These are phyloP conservation scores for Ogataea nakhonphanomensis DNA, from an alignment of 805 yeast species.

Conservation along the genomic window DNA sequence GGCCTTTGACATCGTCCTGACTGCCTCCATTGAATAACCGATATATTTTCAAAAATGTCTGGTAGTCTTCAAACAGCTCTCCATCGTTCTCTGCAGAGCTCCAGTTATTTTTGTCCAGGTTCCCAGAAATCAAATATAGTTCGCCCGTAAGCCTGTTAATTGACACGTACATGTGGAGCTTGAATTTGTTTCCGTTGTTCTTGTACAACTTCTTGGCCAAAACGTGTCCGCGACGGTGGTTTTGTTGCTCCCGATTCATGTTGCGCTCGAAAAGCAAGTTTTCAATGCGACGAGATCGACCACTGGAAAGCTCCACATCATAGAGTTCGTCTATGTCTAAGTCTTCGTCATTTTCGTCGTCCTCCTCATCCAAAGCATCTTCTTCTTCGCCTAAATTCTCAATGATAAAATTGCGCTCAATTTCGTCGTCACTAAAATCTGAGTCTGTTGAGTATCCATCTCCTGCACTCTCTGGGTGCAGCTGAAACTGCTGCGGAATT, in stretches of 20 bases:
- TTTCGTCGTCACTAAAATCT: slow-evolving; percentile 18
- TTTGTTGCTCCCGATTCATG: slow-evolving; percentile 25
- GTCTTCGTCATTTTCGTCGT: slow-evolving; percentile 21
- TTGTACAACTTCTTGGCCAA: slow-evolving; percentile 27
- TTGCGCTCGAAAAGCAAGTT: slow-evolving; percentile 28
- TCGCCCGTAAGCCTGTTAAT: slow-evolving; percentile 35
- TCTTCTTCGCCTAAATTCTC: slow-evolving; percentile 14
- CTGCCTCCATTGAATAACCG: slow-evolving; percentile 16
- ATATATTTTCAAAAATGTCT: slow-evolving; percentile 24
- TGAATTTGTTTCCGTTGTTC: slow-evolving; percentile 20
- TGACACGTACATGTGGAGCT: slow-evolving; percentile 25
- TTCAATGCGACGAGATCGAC: slow-evolving; percentile 30
- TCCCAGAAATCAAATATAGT: slow-evolving; percentile 31
- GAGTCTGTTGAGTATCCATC: slow-evolving; percentile 19
- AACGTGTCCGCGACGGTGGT: slow-evolving; percentile 26
- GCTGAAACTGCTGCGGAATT: slow-evolving; percentile 15
- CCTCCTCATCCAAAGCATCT: slow-evolving; percentile 12
- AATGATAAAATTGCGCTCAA: slow-evolving; percentile 13
- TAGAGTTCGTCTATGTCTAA: slow-evolving; percentile 22
- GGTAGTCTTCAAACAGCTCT: slow-evolving; percentile 29
- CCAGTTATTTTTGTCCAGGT: slow-evolving; percentile 33
- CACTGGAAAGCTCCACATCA: slow-evolving; percentile 29
- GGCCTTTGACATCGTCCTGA: not conserved
- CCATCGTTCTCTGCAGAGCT: slow-evolving; percentile 34
- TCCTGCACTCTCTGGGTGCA: slow-evolving; percentile 8